Base-by-base conservation (phyloP, 768 basidiomycete species). In the Lactarius evosmus region DNA sequence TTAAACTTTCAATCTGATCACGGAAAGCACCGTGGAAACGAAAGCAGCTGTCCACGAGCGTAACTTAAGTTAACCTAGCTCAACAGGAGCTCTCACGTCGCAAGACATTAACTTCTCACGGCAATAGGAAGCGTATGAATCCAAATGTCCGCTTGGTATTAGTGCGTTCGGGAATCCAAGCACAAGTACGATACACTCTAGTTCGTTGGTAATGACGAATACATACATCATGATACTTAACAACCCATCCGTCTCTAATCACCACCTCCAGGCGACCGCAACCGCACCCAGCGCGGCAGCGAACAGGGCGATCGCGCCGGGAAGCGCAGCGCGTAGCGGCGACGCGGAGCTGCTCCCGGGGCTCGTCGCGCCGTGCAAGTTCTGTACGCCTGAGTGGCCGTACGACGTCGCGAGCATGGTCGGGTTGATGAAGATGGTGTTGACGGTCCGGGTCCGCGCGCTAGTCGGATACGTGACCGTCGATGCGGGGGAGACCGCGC, bases 321-420 rank as follows among this genome's bases (percentile, higher is more conserved):
- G 56, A 1, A 65, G 9, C 17, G 38, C 25, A 0, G 22, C 30
- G n/a, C 38, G 36, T 34, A 51, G 8, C 32, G 55, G 1, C 2
- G 44, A 33, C 14, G 52, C 36, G 8, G 25, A 40, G 17, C 19
- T 4, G 2, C 59, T 65, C 11, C 54, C 55, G 7, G 38, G 27
- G 51, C 64, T 65, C 33, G 80, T 81, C 40, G 80, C 79, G 38
- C 77, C 79, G 12, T 74, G 58, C n/a, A 67, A 22, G 34, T 69
- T 57, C 27, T 71, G 62, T 34, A 71, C 67, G 16, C 77, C 78
- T 22, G 72, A 71, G 61, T 80, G 76, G 1, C 82, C 91, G 69
- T 92, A 90, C 51, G 83, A 84, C 7, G 84, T 88, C 49, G 82
- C 81, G 22, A 92, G 73, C 2, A 80, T 80, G 3, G 74, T 65